Conservation (phyloP, 306 rosid genomes). For the Pyrus bretschneideri region DNA sequence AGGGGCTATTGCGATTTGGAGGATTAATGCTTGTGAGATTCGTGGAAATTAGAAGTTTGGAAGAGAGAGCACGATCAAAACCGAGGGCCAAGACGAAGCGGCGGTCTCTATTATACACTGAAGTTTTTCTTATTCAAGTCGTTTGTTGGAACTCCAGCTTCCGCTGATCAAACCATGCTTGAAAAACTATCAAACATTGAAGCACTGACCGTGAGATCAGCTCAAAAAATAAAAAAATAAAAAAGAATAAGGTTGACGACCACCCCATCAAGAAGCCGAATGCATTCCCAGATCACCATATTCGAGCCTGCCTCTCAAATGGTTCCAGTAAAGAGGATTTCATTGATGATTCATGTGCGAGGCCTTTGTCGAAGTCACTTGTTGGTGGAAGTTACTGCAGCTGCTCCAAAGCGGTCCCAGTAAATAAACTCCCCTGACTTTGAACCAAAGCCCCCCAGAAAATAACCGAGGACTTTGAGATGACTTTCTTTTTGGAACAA, state of each 20-base stretch:
- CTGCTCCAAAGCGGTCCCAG: no score
- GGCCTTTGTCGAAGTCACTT: constrained; percentile 68
- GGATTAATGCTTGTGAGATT: background rate
- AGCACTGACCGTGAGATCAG: constrained; percentile 57
- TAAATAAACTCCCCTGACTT: no score
- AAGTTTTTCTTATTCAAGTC: no score
- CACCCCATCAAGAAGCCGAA: constrained; percentile 40
- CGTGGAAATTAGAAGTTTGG: background rate
- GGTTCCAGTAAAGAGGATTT: constrained; percentile 41
- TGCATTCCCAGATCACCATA: constrained; percentile 24
- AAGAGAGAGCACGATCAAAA: constrained; percentile 14
- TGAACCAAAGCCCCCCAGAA: no score
- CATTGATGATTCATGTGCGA: constrained; percentile 45
- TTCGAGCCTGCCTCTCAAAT: constrained; percentile 36
- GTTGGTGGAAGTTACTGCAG: constrained; percentile 58
- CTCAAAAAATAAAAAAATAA: constrained; percentile 39
- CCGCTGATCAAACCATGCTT: constrained; percentile 46
- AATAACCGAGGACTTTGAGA: no score
- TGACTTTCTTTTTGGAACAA: no score
- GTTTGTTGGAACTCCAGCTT: constrained; percentile 50
- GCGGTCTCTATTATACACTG: background rate
- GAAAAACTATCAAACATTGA: constrained; percentile 78
- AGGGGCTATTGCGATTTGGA: background rate
- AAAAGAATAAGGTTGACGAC: constrained; percentile 45
- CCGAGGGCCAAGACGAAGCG: constrained; percentile 66